A percentile compares a stretch with the other conserved stretches of the same genome.
These are phyloP conservation scores for Glycyrrhiza uralensis DNA, from an alignment of 306 rosid genomes.

Conservation along the genomic window DNA sequence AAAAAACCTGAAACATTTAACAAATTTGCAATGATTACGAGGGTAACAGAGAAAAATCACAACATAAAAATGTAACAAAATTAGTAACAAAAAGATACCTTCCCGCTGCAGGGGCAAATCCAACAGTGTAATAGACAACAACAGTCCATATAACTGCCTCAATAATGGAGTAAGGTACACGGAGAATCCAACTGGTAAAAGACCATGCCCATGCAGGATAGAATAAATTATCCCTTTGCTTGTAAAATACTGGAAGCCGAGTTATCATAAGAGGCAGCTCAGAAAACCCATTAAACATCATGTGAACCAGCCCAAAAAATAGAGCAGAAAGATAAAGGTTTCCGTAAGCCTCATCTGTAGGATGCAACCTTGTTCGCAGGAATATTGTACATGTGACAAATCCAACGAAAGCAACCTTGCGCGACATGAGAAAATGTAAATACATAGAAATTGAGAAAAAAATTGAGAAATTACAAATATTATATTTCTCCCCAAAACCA, in stretches of 20 bases:
- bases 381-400: conserved; percentile 73
- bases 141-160: conserved; percentile 80
- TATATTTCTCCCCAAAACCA: not conserved
- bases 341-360: conserved; percentile 58
- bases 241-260: conserved; percentile 82
- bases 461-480: not conserved
- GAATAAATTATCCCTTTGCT: conserved; percentile 84
- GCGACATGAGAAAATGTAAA: not conserved
- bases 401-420: conserved; percentile 85
- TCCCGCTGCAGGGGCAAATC: conserved; percentile 75
- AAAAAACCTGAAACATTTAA: conserved; percentile 69
- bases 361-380: conserved; percentile 58
- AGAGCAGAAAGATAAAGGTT: conserved; percentile 74
- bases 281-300: conserved; percentile 89
- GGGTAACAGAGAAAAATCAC: not conserved
- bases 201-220: conserved; percentile 95
- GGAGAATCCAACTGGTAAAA: conserved; percentile 64
- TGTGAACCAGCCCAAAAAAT: conserved; percentile 79
- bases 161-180: conserved; percentile 71
- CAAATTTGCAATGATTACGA: conserved; percentile 15
- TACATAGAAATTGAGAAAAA: not conserved
- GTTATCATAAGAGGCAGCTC: conserved; percentile 79
- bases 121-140: conserved; percentile 80
- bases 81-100: conserved; percentile 60
- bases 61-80: not conserved